Base-by-base conservation (phyloP, 768 basidiomycete genomes). In the Boletales sp. region DNA sequence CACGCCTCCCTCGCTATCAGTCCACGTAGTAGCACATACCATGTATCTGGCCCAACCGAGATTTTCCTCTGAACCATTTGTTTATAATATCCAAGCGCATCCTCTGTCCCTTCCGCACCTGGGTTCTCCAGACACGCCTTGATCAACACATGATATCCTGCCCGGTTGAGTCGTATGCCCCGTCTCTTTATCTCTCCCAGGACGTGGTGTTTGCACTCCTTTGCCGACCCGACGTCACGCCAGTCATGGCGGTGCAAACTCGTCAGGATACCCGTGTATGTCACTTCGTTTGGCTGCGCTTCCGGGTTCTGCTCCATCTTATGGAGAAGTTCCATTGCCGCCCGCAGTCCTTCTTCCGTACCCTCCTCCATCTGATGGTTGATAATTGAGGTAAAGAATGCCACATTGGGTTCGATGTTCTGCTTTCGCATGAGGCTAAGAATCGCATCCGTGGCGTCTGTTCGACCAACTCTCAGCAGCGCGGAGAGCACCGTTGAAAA, bases 401-500 rank as follows among this genome's bases (percentile, higher is more conserved):
- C 82, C 6, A 84, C 80, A 52, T 86, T 93, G 21, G 91, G 83
- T 55, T 79, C 64, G 36, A 94, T 71, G 18, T 84, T 84, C 47
- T 88, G 82, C 58, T 81, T 79, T 58, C 75, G 68, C 94, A 97
- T 97, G 51, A 88, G 72, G 39, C 73, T 69, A 43, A 93, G 66
- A 18, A 92, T 76, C 24, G 81, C 71, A 18, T 77, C 71, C 6
- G 80, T 77, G 1, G 89, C 86, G 56, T 93, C 85, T 24, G 76
- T 67, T 48, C 82, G 75, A 10, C 84, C 83, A 13, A 79, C 80
- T 54, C 79, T 81, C 43, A 93, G 77, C 46, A 95, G 65, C 1
- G 89, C 86, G 21, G 85, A 81, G 15, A 97, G 81, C 30, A 97
- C 76, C 12, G 85, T 92, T 4, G 94, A 92, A 66, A 86, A 97